phyloP scores from a whole-genome alignment of 306 rosid genomes.

The Argentina anserina region DNA sequence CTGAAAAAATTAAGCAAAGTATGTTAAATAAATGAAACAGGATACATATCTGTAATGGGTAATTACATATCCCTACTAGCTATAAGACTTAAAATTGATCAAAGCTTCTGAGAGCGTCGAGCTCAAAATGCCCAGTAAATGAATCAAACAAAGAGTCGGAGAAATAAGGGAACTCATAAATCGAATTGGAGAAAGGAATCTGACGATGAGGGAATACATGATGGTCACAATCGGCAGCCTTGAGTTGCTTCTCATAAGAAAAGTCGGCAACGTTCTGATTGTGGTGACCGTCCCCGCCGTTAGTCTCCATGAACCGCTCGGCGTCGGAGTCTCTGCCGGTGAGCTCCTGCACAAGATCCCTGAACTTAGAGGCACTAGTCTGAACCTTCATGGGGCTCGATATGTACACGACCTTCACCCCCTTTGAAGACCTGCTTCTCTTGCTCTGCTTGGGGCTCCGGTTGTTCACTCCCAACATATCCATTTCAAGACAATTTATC shows the following conservation, averaged over 20 bases:
- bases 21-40: not conserved
- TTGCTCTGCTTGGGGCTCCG: constrained; percentile 31
- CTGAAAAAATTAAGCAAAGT: too few relatives aligned
- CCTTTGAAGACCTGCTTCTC: constrained; percentile 32
- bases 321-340: constrained; percentile 76
- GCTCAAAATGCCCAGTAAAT: not conserved
- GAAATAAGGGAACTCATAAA: not conserved
- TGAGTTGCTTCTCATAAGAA: constrained; percentile 16
- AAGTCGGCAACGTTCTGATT: not conserved
- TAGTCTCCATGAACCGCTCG: constrained; percentile 43
- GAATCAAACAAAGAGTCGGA: constrained; percentile 14
- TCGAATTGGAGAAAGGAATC: constrained; percentile 17
- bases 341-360: constrained; percentile 85
- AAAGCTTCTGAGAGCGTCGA: constrained; percentile 16
- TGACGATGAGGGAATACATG: not conserved
- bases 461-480: constrained; percentile 26
- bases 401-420: constrained; percentile 69
- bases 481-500: constrained; percentile 3
- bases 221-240: not conserved
- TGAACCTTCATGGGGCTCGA: constrained; percentile 83
- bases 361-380: constrained; percentile 67
- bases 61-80: not conserved
- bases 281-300: not conserved
- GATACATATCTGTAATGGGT: not conserved
- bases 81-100: not conserved